Conservation (phyloP, 352 stramenopile genomes). For the Globisporangium heterothallicum region DNA sequence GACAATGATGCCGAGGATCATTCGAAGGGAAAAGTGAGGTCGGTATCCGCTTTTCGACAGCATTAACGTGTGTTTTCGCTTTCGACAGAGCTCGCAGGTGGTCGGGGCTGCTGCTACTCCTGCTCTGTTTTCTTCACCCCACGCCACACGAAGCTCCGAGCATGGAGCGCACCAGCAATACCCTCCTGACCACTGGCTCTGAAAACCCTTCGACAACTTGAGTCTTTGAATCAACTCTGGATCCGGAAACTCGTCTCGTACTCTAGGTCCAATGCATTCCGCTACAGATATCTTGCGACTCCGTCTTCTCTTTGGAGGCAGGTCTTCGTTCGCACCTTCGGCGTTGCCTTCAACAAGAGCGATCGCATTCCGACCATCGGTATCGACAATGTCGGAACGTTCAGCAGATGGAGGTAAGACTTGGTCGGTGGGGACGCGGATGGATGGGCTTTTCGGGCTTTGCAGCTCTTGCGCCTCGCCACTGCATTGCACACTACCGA, state of each 20-base stretch:
- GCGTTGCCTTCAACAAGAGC: neutral
- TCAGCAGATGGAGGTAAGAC: neutral
- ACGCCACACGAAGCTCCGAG: slow-evolving; percentile 21
- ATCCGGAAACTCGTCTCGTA: slow-evolving; percentile 6
- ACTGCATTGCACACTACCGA: neutral
- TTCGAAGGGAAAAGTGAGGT: slow-evolving; percentile 50
- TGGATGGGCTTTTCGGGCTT: slow-evolving; percentile 2
- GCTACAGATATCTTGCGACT: slow-evolving; percentile 6
- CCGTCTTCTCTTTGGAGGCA: neutral
- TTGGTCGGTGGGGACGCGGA: slow-evolving; percentile 10
- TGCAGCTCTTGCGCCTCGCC: neutral
- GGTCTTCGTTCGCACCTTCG: neutral
- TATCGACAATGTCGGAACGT: neutral
- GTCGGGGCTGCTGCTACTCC: neutral
- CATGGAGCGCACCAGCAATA: slow-evolving; percentile 45
- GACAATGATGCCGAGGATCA: slow-evolving; percentile 42
- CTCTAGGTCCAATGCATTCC: slow-evolving; percentile 7
- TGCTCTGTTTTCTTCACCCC: slow-evolving; percentile 11
- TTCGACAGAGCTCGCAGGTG: slow-evolving; percentile 20
- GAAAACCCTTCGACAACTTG: slow-evolving; percentile 38
- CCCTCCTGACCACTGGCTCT: slow-evolving; percentile 40
- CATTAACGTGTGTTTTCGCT: slow-evolving; percentile 26
- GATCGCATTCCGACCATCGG: neutral
- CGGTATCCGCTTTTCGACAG: slow-evolving; percentile 24
- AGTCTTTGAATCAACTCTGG: slow-evolving; percentile 29